phyloP scores from a whole-genome alignment of 768 basidiomycete genomes.

The Leccinum fibrillosum region DNA sequence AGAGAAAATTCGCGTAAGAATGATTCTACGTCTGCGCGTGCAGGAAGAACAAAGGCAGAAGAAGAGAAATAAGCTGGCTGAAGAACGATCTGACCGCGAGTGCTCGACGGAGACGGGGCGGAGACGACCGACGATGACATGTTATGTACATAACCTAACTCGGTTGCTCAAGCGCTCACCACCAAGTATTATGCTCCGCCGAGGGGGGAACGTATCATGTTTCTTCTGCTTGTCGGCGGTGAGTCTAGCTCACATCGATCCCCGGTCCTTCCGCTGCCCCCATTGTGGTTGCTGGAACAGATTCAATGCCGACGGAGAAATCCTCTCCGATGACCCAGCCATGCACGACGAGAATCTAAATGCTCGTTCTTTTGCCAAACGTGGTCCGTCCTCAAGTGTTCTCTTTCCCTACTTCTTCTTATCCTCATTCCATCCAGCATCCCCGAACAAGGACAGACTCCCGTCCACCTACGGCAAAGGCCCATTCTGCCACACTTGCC shows the following conservation, averaged over 20 bases:
- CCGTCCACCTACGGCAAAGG: slow-evolving; percentile 55
- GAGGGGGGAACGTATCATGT: slow-evolving; percentile 51
- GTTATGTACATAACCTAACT: neutral
- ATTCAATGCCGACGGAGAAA: slow-evolving; percentile 68
- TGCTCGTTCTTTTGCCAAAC: slow-evolving; percentile 60
- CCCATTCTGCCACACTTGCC: slow-evolving; percentile 84
- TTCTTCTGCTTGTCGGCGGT: slow-evolving; percentile 65
- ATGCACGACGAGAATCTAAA: slow-evolving; percentile 84
- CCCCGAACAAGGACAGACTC: slow-evolving; percentile 65
- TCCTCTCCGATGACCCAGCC: slow-evolving; percentile 81
- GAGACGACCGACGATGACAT: slow-evolving; percentile 31
- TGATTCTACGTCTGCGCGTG: slow-evolving; percentile 59
- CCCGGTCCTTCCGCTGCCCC: slow-evolving; percentile 60
- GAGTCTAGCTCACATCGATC: slow-evolving; percentile 42
- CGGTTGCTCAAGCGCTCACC: neutral
- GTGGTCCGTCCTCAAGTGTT: slow-evolving; percentile 46
- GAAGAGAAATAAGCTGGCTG: slow-evolving; percentile 81
- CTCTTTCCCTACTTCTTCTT: neutral
- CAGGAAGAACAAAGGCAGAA: slow-evolving; percentile 61
- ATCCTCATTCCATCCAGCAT: slow-evolving; percentile 40
- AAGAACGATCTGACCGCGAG: slow-evolving; percentile 58
- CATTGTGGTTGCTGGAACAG: slow-evolving; percentile 74
- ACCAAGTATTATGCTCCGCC: slow-evolving; percentile 39
- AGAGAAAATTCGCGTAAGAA: slow-evolving; percentile 54
- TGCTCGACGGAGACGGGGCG: slow-evolving; percentile 52